Evolutionary conservation across 73 alveolate species (phyloP), one percentile per base, ranked within the genome.

Genomic region (Paramecium pentaurelia): DNA sequence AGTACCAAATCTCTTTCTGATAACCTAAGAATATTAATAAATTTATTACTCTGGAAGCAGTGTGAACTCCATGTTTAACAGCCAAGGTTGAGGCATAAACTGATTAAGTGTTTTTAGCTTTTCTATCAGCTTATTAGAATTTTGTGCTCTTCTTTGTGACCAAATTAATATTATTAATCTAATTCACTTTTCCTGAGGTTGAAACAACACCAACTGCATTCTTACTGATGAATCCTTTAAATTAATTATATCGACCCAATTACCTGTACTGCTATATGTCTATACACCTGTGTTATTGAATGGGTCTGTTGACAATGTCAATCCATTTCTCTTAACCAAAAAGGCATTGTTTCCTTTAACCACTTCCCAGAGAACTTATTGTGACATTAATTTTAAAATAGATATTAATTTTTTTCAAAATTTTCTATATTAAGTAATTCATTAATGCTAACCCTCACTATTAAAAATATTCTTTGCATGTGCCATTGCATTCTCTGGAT

Each of bases 291-390:
- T 80, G 73, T 80, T 80, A 47, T 80, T 80, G 51, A 42, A 80
- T 80, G 91, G 91, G 30, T 80, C 91, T 27, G 91, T 45, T 80
- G 91, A 80, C 32, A 80, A 28, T 40, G 91, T 27, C 42, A 80
- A 42, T 40, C 91, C 91, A 45, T 80, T 45, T 80, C 75, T 45
- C 75, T 80, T 80, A 28, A 45, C 51, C 71, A 80, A 49, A 49
- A 80, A 80, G 45, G 91, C 91, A 80, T 80, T 80, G 58, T 80
- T n/a, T 32, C 58, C 58, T 64, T 80, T 80, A 25, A 80, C 91
- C 32, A 80, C 75, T 49, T 80, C 91, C 91, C 91, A 80, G 47
- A 80, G 91, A 60, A 80, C 47, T 80, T 80, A 80, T 49, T 80
- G 58, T 80, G 91, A 80, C 91, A 80, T 80, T 80, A 80, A 27